Evolutionary conservation across 2,329 filamentous ascomycete genomes (phyloP), one percentile per base, ranked within the genome.

Genomic region (Exserohilum rostratum): DNA sequence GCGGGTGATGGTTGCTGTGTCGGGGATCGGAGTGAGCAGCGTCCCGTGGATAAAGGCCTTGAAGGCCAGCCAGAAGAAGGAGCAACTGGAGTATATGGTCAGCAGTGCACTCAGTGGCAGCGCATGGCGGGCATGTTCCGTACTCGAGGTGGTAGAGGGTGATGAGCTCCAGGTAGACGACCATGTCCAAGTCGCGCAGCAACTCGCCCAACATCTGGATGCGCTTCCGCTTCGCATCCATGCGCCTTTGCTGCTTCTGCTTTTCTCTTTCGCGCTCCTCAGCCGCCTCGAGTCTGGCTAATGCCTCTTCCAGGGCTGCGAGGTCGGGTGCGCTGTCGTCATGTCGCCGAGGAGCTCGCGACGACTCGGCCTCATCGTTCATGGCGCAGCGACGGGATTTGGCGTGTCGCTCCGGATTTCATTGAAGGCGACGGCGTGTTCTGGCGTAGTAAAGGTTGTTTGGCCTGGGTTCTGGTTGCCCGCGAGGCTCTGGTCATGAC

Each of bases 141-240:
- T 78, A 87, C 84, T 88, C 85, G 73, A 87, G 80, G 69, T 87
- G 85, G 71, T 88, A 88, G 54, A 87, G 72, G 6, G 80, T 79
- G 33, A 85, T 84, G 55, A 88, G 75, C 75, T 88, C 78, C 69
- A 85, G 82, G 73, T 86, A 87, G 51, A 86, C 80, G 43, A 86
- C 66, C 62, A 84, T 79, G 64, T 88, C 85, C 38, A 87, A 71
- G 63, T 82, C 80, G 51, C 81, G 79, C 56, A 87, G 76, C 45
- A 87, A 68, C 49, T 83, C 79, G 62, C 85, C 82, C 35, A 87
- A 78, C 57, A 72, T 70, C 15, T 61, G 63, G 13, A 76, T 65
- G 39, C 73, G 58, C 65, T 75, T 74, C 42, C 68, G 62, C 55
- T 72, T 75, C 30, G 70, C 72, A 59, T 73, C 71, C 22, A 71